These are phyloP conservation scores for Polytolypa hystricis DNA, from an alignment of 2,329 filamentous ascomycete species.

Conservation along the genomic window DNA sequence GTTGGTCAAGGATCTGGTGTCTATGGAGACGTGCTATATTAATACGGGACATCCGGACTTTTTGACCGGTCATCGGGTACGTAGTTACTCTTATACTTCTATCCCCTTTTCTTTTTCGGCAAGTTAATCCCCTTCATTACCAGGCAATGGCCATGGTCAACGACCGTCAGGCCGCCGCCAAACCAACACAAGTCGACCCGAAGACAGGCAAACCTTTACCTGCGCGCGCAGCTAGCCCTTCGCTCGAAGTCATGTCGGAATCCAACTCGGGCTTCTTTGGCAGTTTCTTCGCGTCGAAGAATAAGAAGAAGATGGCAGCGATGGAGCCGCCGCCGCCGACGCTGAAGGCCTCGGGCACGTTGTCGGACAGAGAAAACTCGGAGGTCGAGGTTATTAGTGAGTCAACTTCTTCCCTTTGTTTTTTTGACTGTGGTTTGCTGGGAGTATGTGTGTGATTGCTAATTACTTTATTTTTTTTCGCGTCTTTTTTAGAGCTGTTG, in stretches of 20 bases:
- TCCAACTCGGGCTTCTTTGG: conserved; percentile 81
- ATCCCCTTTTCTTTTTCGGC: neutral
- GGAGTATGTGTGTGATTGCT: neutral
- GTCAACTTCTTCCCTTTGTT: conserved; percentile 27
- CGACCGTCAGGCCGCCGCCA: conserved; percentile 68
- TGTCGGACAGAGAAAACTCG: conserved; percentile 87
- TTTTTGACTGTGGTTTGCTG: conserved; percentile 2
- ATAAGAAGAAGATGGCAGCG: conserved; percentile 99
- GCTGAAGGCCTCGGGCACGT: conserved; percentile 84
- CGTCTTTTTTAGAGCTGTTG: conserved; percentile 57
- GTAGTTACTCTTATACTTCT: conserved; percentile 17
- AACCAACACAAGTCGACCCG: conserved; percentile 90
- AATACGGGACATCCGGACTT: conserved; percentile 98
- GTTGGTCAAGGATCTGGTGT: conserved; percentile 80
- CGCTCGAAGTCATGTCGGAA: conserved; percentile 47
- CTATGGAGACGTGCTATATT: conserved; percentile 95
- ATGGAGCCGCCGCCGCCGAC: conserved; percentile 93
- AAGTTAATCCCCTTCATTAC: conserved; percentile 3
- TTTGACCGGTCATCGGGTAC: conserved; percentile 79
- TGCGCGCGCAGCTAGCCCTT: conserved; percentile 63
- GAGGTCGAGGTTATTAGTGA: conserved; percentile 97
- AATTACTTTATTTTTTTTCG: conserved; percentile 7
- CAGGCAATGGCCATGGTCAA: conserved; percentile 96
- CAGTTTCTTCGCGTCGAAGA: conserved; percentile 97
- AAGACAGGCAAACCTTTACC: conserved; percentile 95